Conservation (phyloP, 1,284 basidiomycete genomes). For the Heterobasidion annosum region DNA sequence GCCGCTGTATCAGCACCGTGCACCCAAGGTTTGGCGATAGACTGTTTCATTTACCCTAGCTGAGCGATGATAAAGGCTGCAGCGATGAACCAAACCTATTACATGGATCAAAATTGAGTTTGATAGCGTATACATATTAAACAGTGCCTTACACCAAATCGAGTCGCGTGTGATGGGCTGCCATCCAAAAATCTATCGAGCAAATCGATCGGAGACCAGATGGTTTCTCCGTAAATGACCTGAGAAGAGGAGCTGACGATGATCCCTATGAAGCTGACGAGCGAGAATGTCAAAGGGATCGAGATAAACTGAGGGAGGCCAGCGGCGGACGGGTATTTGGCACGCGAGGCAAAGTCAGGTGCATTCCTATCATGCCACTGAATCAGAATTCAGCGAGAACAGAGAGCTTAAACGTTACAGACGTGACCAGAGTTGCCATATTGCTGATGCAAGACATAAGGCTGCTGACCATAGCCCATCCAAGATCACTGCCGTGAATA, state of each 20-base stretch:
- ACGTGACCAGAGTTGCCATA: conserved; percentile 70
- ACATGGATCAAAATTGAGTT: neutral
- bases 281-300: conserved; percentile 66
- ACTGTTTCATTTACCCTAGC: conserved; percentile 19
- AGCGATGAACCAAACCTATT: conserved; percentile 66
- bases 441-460: conserved; percentile 77
- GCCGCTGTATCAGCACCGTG: conserved; percentile 1
- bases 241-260: conserved; percentile 76
- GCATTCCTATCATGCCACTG: conserved; percentile 44
- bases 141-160: conserved; percentile 45
- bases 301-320: conserved; percentile 66
- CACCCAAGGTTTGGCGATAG: conserved; percentile 2
- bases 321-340: conserved; percentile 56
- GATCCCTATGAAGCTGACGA: conserved; percentile 80
- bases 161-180: conserved; percentile 51
- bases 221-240: conserved; percentile 66
- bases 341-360: conserved; percentile 73
- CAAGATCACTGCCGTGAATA: conserved; percentile 61
- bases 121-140: neutral
- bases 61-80: conserved; percentile 71
- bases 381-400: conserved; percentile 7
- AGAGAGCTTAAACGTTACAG: conserved; percentile 14
- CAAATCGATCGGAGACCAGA: conserved; percentile 78
- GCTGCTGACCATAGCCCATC: conserved; percentile 75
- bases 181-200: conserved; percentile 61